Evolutionary conservation across 306 rosid genomes (phyloP).

Genomic region (Vicia sativa): DNA sequence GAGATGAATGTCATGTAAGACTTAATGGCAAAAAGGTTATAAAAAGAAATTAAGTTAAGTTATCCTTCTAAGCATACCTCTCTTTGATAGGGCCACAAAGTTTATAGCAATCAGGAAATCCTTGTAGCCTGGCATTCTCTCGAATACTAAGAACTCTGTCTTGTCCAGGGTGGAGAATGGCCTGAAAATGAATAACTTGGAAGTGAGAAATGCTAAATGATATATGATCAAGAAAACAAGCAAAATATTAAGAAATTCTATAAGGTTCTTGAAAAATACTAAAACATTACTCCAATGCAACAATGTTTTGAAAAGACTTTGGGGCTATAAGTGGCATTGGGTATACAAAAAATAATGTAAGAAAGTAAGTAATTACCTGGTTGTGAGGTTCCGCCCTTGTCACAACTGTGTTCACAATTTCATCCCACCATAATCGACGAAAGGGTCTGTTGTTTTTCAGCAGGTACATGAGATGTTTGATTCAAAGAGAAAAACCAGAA

Average conservation of each 20-base stretch:
- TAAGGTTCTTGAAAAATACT: too few relatives aligned
- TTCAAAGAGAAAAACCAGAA: not conserved
- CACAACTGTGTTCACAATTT: constrained; percentile 49
- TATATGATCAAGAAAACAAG: not conserved
- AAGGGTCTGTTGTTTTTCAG: constrained; percentile 6
- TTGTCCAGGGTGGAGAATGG: constrained; percentile 62
- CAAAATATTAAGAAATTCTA: too few relatives aligned
- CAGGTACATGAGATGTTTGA: not conserved
- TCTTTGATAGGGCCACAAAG: constrained; percentile 65
- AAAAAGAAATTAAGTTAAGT: not conserved
- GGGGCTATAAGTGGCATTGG: too few relatives aligned
- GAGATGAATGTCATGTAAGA: not conserved
- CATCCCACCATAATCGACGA: constrained; percentile 57
- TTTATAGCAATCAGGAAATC: constrained; percentile 76
- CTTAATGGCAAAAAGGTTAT: not conserved
- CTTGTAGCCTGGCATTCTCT: constrained; percentile 75
- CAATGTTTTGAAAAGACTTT: not conserved
- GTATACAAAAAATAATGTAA: not conserved
- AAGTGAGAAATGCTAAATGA: not conserved
- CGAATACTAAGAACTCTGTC: constrained; percentile 64
- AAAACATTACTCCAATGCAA: not conserved
- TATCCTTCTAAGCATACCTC: constrained; percentile 47
- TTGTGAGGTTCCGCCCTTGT: constrained; percentile 51
- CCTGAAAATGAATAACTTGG: not conserved
- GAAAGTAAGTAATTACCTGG: constrained; percentile 34